Evolutionary conservation across 805 yeast genomes (phyloP).

Genomic region (Grigorovia humatica): DNA sequence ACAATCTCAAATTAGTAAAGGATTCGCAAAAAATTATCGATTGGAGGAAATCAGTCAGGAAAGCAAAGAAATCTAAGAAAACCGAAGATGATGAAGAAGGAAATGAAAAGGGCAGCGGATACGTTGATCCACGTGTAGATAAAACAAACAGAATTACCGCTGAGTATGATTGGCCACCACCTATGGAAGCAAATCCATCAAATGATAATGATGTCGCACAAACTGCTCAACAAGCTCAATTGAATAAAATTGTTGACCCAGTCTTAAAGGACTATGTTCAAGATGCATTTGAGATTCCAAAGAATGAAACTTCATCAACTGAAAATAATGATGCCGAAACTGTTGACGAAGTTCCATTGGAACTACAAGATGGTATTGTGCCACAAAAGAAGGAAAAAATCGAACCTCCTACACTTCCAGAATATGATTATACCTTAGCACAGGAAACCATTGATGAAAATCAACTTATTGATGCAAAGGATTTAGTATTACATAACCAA

Average conservation of each 20-base stretch:
- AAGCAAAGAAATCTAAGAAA: neutral
- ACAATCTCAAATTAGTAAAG: constrained; percentile 14
- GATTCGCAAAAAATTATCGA: constrained; percentile 14
- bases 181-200: neutral
- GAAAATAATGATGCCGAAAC: neutral
- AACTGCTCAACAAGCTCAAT: neutral
- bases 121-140: neutral
- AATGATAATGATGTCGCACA: neutral
- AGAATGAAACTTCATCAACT: neutral
- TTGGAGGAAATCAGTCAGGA: neutral
- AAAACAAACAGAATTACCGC: neutral
- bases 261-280: neutral
- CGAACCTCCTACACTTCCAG: neutral
- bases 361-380: neutral
- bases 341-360: neutral
- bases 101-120: neutral
- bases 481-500: constrained; percentile 1
- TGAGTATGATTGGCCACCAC: constrained; percentile 2
- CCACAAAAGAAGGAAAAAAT: neutral
- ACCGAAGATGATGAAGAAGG: neutral
- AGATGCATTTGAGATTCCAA: neutral
- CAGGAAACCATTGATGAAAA: constrained; percentile 1
- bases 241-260: neutral
- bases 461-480: constrained; percentile 6
- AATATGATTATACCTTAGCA: neutral